Evolutionary conservation across 2,329 filamentous ascomycete species (phyloP).

Genomic region (Ceratocystis colombiana): DNA sequence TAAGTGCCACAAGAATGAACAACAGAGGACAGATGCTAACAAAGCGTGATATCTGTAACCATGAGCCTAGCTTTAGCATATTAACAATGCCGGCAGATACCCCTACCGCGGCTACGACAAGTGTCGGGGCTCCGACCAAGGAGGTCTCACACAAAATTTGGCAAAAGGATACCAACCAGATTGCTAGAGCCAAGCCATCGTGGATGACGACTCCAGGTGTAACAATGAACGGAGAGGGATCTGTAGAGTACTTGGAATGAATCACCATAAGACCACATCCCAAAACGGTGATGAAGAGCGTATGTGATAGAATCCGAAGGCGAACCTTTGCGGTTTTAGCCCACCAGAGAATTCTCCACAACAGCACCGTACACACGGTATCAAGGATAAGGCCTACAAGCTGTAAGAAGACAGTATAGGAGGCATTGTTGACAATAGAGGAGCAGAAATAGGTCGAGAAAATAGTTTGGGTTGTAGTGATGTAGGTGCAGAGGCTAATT

Average conservation of each 20-base stretch:
- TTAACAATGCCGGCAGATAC: slow-evolving; percentile 24
- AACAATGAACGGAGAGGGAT: slow-evolving; percentile 17
- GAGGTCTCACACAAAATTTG: slow-evolving; percentile 41
- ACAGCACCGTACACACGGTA: slow-evolving; percentile 38
- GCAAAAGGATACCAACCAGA: slow-evolving; percentile 37
- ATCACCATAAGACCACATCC: slow-evolving; percentile 18
- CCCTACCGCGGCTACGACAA: slow-evolving; percentile 19
- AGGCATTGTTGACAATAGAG: slow-evolving; percentile 34
- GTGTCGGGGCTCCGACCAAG: slow-evolving; percentile 19
- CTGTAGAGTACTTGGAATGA: slow-evolving; percentile 17
- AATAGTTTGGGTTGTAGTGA: slow-evolving; percentile 30
- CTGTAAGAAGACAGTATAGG: slow-evolving; percentile 36
- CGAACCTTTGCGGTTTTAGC: slow-evolving; percentile 40
- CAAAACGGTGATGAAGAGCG: slow-evolving; percentile 32
- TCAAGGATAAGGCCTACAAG: slow-evolving; percentile 39
- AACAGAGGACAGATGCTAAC: slow-evolving; percentile 31
- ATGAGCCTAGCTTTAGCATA: slow-evolving; percentile 26
- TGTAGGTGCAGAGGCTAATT: slow-evolving; percentile 38
- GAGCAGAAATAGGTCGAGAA: slow-evolving; percentile 45
- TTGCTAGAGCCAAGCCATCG: slow-evolving; percentile 40
- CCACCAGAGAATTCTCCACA: slow-evolving; percentile 46
- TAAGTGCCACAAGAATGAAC: slow-evolving; percentile 26
- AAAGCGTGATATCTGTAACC: slow-evolving; percentile 27
- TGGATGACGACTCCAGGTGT: slow-evolving; percentile 30
- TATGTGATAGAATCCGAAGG: slow-evolving; percentile 38